Evolutionary conservation across 2,329 filamentous ascomycete species (phyloP).

Genomic region (Fragosphaeria purpurea): DNA sequence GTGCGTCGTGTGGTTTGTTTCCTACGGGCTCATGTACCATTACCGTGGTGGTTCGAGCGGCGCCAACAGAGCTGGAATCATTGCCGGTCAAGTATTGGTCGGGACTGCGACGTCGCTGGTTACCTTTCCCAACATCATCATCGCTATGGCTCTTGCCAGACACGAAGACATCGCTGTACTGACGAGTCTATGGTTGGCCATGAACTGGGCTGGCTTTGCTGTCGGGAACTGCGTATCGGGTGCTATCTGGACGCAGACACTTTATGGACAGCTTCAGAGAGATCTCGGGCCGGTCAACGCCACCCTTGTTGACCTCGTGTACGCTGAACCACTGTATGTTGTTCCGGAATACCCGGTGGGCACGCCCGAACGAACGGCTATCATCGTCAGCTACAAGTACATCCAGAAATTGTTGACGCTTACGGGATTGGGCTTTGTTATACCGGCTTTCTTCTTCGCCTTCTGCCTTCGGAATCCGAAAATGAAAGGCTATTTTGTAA

Average conservation of each 20-base stretch:
- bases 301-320: slow-evolving; percentile 26
- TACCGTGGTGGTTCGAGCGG: slow-evolving; percentile 43
- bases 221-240: slow-evolving; percentile 51
- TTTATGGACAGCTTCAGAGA: slow-evolving; percentile 34
- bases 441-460: slow-evolving; percentile 37
- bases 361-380: slow-evolving; percentile 30
- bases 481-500: too few species aligned
- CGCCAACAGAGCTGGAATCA: slow-evolving; percentile 42
- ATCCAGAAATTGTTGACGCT: slow-evolving; percentile 37
- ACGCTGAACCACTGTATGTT: slow-evolving; percentile 25
- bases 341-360: slow-evolving; percentile 28
- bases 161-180: slow-evolving; percentile 52
- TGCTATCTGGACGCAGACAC: slow-evolving; percentile 50
- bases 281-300: slow-evolving; percentile 21
- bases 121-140: slow-evolving; percentile 37
- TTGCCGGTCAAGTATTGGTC: slow-evolving; percentile 52
- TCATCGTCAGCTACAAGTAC: slow-evolving; percentile 35
- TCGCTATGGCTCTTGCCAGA: slow-evolving; percentile 30
- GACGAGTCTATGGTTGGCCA: slow-evolving; percentile 51
- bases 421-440: slow-evolving; percentile 37
- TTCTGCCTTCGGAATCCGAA: slow-evolving; percentile 33
- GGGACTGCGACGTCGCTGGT: slow-evolving; percentile 57
- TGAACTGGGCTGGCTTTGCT: slow-evolving; percentile 53
- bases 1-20: slow-evolving; percentile 51
- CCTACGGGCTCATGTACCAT: slow-evolving; percentile 54